Evolutionary conservation across 768 basidiomycete genomes (phyloP).

Genomic region (Russula lepida): DNA sequence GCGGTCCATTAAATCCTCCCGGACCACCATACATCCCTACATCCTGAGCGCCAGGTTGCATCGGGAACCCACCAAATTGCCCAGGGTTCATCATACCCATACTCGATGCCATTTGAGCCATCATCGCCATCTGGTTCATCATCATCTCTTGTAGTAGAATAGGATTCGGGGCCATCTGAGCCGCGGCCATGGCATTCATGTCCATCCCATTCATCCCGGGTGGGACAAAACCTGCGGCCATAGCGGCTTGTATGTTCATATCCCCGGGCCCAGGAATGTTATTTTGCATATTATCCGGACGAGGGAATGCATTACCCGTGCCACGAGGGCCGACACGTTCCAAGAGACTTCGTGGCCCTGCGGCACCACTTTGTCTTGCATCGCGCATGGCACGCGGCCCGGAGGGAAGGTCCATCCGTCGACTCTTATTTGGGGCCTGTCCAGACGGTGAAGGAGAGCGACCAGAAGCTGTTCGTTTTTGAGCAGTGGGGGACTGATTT

Average conservation of each 20-base stretch:
- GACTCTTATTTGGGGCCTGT: conserved; percentile 46
- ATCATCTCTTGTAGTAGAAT: conserved; percentile 81
- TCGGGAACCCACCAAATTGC: conserved; percentile 54
- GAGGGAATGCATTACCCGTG: background rate
- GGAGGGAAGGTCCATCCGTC: conserved; percentile 71
- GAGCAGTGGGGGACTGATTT: conserved; percentile 18
- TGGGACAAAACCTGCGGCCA: conserved; percentile 30
- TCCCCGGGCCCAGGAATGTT: conserved; percentile 54
- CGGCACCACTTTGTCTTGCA: conserved; percentile 26
- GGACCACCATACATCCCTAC: conserved; percentile 39
- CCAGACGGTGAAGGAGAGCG: conserved; percentile 24
- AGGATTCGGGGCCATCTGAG: conserved; percentile 44
- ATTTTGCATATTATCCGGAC: conserved; percentile 62
- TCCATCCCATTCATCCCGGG: conserved; percentile 43
- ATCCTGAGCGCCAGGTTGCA: conserved; percentile 41
- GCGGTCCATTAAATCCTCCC: conserved; percentile 25
- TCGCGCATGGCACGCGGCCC: conserved; percentile 76
- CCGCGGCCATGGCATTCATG: conserved; percentile 50
- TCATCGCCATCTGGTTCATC: conserved; percentile 87
- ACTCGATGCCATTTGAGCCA: conserved; percentile 84
- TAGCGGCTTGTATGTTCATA: conserved; percentile 40
- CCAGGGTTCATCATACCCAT: conserved; percentile 72
- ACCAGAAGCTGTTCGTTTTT: conserved; percentile 24
- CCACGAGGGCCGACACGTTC: conserved; percentile 57
- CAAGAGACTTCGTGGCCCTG: conserved; percentile 55